Percentiles rank a stretch among this genome's conserved stretches.
These are phyloP conservation scores for Gamarada debralockiae DNA, from an alignment of 495 filamentous ascomycete species.

Conservation along the genomic window DNA sequence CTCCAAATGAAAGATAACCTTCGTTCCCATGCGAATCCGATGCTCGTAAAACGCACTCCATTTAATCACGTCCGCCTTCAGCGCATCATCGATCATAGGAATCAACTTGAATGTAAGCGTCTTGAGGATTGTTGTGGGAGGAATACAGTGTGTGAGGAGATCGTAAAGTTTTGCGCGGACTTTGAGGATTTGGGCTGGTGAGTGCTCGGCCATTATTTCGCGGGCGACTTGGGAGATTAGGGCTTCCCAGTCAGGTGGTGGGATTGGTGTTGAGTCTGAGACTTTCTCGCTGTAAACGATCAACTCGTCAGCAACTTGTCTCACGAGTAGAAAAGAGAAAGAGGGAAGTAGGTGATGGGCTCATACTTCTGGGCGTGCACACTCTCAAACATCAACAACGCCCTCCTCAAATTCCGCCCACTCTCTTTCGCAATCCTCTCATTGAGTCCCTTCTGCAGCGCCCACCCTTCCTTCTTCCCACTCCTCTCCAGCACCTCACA, in stretches of 20 bases:
- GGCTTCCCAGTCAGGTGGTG: slow-evolving; percentile 93
- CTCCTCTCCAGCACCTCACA: slow-evolving; percentile 69
- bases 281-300: slow-evolving; percentile 80
- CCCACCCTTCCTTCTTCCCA: slow-evolving; percentile 74
- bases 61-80: slow-evolving; percentile 89
- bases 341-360: not conserved
- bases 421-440: slow-evolving; percentile 85
- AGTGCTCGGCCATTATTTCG: slow-evolving; percentile 88
- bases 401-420: slow-evolving; percentile 83
- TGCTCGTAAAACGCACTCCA: slow-evolving; percentile 98
- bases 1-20: slow-evolving; percentile 97
- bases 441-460: slow-evolving; percentile 65
- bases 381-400: slow-evolving; percentile 92
- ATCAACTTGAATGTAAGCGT: slow-evolving; percentile 92
- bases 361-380: slow-evolving; percentile 93
- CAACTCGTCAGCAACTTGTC: not conserved
- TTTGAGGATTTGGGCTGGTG: slow-evolving; percentile 77
- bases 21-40: slow-evolving; percentile 82
- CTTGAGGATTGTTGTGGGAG: slow-evolving; percentile 87
- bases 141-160: slow-evolving; percentile 93
- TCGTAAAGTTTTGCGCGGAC: slow-evolving; percentile 94
- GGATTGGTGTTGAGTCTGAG: slow-evolving; percentile 80
- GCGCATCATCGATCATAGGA: slow-evolving; percentile 73
- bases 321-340: not conserved
- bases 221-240: slow-evolving; percentile 81